These are phyloP conservation scores for Ophidiomyces ophidiicola DNA, from an alignment of 2,329 filamentous ascomycete genomes.

Conservation along the genomic window DNA sequence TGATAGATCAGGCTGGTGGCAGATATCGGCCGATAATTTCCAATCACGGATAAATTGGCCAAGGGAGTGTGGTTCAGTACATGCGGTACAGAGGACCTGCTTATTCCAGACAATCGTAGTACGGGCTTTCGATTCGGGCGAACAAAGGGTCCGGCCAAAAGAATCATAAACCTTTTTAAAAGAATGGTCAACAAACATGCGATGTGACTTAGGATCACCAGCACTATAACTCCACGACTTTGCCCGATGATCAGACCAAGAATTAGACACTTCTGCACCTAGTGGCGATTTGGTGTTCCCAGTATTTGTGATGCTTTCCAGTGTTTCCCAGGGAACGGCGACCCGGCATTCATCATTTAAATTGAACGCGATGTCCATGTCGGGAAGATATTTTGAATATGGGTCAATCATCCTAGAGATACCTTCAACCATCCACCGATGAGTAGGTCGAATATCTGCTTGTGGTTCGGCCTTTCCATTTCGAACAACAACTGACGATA, in stretches of 20 bases:
- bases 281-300: constrained; percentile 13
- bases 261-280: constrained; percentile 18
- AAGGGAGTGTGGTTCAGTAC: constrained; percentile 51
- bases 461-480: constrained; percentile 40
- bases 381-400: constrained; percentile 44
- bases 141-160: constrained; percentile 45
- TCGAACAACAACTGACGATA: constrained; percentile 46
- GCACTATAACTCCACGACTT: constrained; percentile 28
- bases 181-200: constrained; percentile 31
- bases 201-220: constrained; percentile 23
- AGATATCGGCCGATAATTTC: constrained; percentile 53
- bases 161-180: constrained; percentile 31
- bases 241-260: constrained; percentile 30
- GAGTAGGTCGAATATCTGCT: constrained; percentile 42
- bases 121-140: constrained; percentile 48
- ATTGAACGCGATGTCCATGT: constrained; percentile 53
- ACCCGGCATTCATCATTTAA: constrained; percentile 50
- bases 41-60: constrained; percentile 57
- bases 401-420: constrained; percentile 42
- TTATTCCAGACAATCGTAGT: constrained; percentile 51
- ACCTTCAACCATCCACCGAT: constrained; percentile 48
- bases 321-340: constrained; percentile 39
- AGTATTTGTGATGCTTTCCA: constrained; percentile 27
- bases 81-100: constrained; percentile 51
- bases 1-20: constrained; percentile 64